Conservation (phyloP, 495 filamentous ascomycete species). For the Daldinia childiae region DNA sequence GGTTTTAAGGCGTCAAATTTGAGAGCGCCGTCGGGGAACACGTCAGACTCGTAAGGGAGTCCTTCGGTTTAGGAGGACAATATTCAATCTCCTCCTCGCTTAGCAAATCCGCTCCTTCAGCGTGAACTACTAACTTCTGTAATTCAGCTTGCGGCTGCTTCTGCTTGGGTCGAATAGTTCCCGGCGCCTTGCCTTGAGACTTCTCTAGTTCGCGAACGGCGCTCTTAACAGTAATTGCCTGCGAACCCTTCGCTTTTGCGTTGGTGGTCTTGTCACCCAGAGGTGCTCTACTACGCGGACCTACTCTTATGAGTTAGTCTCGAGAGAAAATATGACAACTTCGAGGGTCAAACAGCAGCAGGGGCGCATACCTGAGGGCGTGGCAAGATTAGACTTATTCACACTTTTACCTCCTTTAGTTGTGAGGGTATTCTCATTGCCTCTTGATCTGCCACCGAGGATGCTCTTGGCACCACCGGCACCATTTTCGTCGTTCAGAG, state of each 20-base stretch:
- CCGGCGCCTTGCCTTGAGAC: conserved; percentile 51
- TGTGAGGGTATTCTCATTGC: conserved; percentile 70
- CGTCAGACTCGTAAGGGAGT: conserved; percentile 80
- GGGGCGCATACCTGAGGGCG: conserved; percentile 75
- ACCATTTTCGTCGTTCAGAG: conserved; percentile 86
- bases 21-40: conserved; percentile 68
- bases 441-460: conserved; percentile 62
- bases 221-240: conserved; percentile 54
- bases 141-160: conserved; percentile 52
- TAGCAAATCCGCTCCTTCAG: conserved; percentile 47
- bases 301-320: conserved; percentile 55
- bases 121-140: conserved; percentile 58
- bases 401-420: conserved; percentile 64
- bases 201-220: conserved; percentile 55
- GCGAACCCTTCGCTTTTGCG: conserved; percentile 79
- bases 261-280: conserved; percentile 96
- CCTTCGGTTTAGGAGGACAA: conserved; percentile 59
- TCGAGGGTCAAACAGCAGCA: neutral
- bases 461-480: conserved; percentile 63
- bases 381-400: conserved; percentile 70
- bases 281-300: conserved; percentile 76
- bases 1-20: conserved; percentile 59
- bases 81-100: conserved; percentile 69
- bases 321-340: neutral
- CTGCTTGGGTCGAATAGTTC: conserved; percentile 51